phyloP scores from a whole-genome alignment of 2,329 filamentous ascomycete genomes.

The Juglanconis oblonga region DNA sequence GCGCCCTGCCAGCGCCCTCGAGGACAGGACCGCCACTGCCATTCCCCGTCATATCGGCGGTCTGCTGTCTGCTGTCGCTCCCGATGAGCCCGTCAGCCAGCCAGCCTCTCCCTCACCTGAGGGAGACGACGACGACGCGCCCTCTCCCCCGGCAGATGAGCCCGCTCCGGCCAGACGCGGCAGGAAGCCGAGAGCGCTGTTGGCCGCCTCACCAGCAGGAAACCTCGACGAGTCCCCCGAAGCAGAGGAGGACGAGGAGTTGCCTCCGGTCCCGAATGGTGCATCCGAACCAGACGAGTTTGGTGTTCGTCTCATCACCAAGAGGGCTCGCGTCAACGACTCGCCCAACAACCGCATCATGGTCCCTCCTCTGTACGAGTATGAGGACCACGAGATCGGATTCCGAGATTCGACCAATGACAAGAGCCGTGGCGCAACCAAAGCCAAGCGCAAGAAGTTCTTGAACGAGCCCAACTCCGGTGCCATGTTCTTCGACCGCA shows the following conservation, averaged over 20 bases:
- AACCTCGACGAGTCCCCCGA: constrained; percentile 13
- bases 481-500: constrained; percentile 53
- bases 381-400: constrained; percentile 53
- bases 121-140: constrained; percentile 19
- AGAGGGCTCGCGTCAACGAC: constrained; percentile 34
- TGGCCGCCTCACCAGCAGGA: background rate
- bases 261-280: constrained; percentile 33
- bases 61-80: constrained; percentile 31
- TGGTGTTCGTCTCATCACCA: constrained; percentile 47
- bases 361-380: constrained; percentile 47
- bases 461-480: constrained; percentile 52
- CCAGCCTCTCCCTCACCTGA: constrained; percentile 25
- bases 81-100: constrained; percentile 24
- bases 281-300: constrained; percentile 48
- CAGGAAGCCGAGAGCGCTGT: constrained; percentile 13
- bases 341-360: constrained; percentile 51
- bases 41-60: constrained; percentile 40
- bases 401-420: constrained; percentile 59
- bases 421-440: constrained; percentile 50
- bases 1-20: constrained; percentile 32
- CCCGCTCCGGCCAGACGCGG: constrained; percentile 9
- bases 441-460: constrained; percentile 51
- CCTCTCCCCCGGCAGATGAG: constrained; percentile 16
- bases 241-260: constrained; percentile 14
- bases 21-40: constrained; percentile 28